phyloP scores from a whole-genome alignment of 2,329 filamentous ascomycete species.

The Sporothrix luriei region DNA sequence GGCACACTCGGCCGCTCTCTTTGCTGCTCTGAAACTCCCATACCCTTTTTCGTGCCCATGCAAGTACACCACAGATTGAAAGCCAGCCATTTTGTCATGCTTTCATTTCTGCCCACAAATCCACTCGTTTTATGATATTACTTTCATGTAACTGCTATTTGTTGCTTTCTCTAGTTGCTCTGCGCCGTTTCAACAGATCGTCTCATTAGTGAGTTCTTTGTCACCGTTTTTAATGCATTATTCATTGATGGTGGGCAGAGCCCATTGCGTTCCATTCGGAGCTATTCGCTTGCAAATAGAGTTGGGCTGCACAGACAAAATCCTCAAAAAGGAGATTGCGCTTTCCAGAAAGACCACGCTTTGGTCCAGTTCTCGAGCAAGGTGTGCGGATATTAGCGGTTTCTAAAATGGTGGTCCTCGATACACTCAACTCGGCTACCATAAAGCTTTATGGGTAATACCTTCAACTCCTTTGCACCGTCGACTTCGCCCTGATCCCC shows the following conservation, averaged over 20 bases:
- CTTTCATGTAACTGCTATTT: not conserved
- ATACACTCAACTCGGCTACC: not conserved
- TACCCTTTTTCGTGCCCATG: not conserved
- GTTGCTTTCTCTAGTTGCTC: not conserved
- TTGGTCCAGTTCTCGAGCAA: conserved; percentile 13
- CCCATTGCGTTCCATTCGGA: conserved; percentile 22
- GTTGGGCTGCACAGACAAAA: conserved; percentile 28
- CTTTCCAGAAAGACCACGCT: conserved; percentile 8
- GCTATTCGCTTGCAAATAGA: conserved; percentile 11
- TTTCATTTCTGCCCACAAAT: not conserved
- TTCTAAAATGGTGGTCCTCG: not conserved
- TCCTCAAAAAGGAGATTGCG: conserved; percentile 16
- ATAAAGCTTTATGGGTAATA: not conserved
- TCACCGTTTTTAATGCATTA: conserved; percentile 11
- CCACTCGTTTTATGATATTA: conserved; percentile 6
- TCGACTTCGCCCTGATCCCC: no score
- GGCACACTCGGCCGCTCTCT: not conserved
- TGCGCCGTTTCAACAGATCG: not conserved
- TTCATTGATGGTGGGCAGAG: not conserved
- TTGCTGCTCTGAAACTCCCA: not conserved
- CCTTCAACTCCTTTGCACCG: not conserved
- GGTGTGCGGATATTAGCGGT: conserved; percentile 21
- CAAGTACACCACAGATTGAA: not conserved
- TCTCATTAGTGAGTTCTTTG: not conserved
- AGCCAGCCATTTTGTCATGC: not conserved